Conservation (phyloP, 345 rosid species). For the Lepidium didymum region DNA sequence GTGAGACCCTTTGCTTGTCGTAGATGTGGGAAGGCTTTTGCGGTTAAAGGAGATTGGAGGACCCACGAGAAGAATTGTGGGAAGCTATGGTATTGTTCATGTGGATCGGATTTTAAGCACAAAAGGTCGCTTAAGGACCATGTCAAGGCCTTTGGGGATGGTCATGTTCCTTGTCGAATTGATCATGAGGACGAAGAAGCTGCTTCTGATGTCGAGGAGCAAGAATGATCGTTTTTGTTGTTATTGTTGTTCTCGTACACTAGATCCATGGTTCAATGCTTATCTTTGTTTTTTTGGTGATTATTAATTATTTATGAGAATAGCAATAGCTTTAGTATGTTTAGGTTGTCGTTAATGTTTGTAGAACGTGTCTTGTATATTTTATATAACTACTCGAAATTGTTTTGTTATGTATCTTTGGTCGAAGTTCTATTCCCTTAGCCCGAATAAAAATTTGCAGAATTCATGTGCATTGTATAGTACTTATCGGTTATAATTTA, state of each 20-base stretch:
- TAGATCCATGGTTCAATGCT: neutral
- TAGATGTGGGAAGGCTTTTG: constrained; percentile 89
- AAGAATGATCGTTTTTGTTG: constrained; percentile 11
- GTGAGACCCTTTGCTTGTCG: constrained; percentile 89
- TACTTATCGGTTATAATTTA: too few species aligned
- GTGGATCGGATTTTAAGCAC: constrained; percentile 97
- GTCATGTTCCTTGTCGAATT: constrained; percentile 70
- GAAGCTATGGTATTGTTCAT: constrained; percentile 88
- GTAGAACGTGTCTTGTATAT: neutral
- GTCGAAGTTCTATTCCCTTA: neutral
- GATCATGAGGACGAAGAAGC: constrained; percentile 67
- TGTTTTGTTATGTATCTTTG: neutral
- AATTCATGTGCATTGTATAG: neutral
- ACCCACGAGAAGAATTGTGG: constrained; percentile 99
- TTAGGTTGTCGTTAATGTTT: neutral
- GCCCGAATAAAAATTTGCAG: neutral
- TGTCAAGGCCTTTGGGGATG: constrained; percentile 72
- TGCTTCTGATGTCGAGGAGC: constrained; percentile 70
- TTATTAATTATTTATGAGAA: neutral
- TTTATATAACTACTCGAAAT: neutral
- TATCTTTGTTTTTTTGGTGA: neutral
- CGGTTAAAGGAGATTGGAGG: constrained; percentile 97
- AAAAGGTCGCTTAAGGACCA: constrained; percentile 95
- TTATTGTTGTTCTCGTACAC: neutral
- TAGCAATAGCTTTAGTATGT: neutral